Evolutionary conservation across 768 basidiomycete species (phyloP).

Genomic region (Tylopilus sp.): DNA sequence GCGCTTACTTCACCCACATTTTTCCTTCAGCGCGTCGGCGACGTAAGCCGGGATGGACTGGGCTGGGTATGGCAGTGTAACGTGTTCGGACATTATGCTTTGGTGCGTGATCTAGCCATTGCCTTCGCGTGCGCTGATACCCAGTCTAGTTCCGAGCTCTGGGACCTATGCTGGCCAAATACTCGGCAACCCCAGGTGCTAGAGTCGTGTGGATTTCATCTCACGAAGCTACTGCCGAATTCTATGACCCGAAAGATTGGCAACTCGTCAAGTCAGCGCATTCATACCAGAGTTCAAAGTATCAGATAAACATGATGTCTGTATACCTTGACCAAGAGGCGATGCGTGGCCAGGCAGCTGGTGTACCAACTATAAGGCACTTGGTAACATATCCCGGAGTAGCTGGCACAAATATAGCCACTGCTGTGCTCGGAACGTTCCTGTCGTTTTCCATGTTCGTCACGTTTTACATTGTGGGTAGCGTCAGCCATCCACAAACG

Average conservation of each 20-base stretch:
- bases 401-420: conserved; percentile 58
- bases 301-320: conserved; percentile 69
- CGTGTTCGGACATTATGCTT: conserved; percentile 73
- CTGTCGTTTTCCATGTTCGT: conserved; percentile 47
- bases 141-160: conserved; percentile 57
- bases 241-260: conserved; percentile 65
- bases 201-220: conserved; percentile 83
- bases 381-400: conserved; percentile 69
- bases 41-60: conserved; percentile 61
- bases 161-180: conserved; percentile 47
- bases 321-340: conserved; percentile 50
- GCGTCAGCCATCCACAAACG: background rate
- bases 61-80: conserved; percentile 87
- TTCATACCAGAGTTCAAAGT: conserved; percentile 72
- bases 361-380: conserved; percentile 38
- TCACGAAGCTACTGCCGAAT: conserved; percentile 51
- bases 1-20: conserved; percentile 54
- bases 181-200: conserved; percentile 40
- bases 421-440: conserved; percentile 42
- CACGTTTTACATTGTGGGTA: conserved; percentile 62
- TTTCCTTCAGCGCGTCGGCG: conserved; percentile 56
- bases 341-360: conserved; percentile 20
- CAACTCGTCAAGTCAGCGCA: conserved; percentile 58
- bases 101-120: conserved; percentile 46
- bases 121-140: conserved; percentile 1